Evolutionary conservation across 352 stramenopile genomes (phyloP).

Genomic region (Globisporangium canariense): DNA sequence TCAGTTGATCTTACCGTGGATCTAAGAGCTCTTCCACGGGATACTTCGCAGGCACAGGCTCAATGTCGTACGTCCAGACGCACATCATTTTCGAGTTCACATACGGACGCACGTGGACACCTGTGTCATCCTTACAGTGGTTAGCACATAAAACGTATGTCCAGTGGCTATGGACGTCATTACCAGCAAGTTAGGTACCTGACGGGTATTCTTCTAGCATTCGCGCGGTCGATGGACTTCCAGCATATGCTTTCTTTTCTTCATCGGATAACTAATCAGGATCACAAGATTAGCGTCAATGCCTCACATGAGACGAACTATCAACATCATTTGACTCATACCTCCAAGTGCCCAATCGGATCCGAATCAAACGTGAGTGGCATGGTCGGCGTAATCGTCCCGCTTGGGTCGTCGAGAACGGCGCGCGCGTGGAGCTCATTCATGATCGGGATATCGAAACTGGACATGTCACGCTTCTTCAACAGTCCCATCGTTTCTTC

Average conservation of each 20-base stretch:
- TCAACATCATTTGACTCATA: conserved; percentile 12
- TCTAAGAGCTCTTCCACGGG: conserved; percentile 65
- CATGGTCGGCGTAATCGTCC: conserved; percentile 46
- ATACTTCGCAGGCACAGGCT: conserved; percentile 54
- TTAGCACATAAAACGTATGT: neutral
- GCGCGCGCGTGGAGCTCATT: conserved; percentile 74
- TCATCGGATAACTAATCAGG: conserved; percentile 43
- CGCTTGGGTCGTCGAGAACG: conserved; percentile 59
- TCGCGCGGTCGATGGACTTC: conserved; percentile 31
- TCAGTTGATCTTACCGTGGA: conserved; percentile 29
- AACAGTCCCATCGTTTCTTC: conserved; percentile 63
- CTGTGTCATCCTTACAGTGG: conserved; percentile 9
- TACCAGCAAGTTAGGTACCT: conserved; percentile 10
- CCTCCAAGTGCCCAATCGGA: conserved; percentile 57
- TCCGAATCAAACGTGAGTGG: conserved; percentile 77
- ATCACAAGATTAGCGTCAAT: neutral
- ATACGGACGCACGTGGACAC: conserved; percentile 70
- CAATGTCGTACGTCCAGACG: conserved; percentile 77
- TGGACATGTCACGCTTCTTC: conserved; percentile 46
- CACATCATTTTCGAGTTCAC: conserved; percentile 58
- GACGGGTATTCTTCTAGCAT: conserved; percentile 61
- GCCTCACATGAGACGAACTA: neutral
- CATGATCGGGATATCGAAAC: conserved; percentile 59
- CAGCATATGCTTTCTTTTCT: conserved; percentile 38
- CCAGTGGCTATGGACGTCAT: no score